Base-by-base conservation (phyloP, 2,329 filamentous ascomycete species). In the Pezicula neosporulosa region DNA sequence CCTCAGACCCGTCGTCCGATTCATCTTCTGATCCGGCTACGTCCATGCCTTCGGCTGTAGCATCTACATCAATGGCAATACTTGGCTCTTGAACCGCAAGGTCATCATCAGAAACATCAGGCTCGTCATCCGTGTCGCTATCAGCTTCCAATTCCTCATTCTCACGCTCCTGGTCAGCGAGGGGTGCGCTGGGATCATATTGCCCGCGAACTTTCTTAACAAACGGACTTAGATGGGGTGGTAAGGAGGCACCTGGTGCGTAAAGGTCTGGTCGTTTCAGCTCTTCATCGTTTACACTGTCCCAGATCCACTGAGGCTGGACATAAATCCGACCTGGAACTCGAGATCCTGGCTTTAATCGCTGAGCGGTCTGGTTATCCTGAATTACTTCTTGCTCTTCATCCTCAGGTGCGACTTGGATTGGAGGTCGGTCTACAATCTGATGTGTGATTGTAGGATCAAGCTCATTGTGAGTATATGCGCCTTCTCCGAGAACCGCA, bases 261-360 rank as follows among this genome's bases (percentile, higher is more conserved):
- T 99, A 99, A 35, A 92, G 72, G 66, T 97, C 90, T 30, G 92
- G 83, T 58, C 88, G 81, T 68, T 97, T 85, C 50, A 99, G 75
- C 70, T 93, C 90, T 56, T 90, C 90, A 43, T 94, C 89, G 68
- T 99, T 99, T 68, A 96, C 76, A 63, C 89, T 93, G 66, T 99
- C 94, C 94, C 94, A 99, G 4, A 99, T 85, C 93, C 95, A 99
- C 68, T 99, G 94, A 18, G 94, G 94, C 74, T 99, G 94, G 50
- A 99, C 75, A 62, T 99, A 99, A 57, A 85, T 90, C 59, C 94
- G 82, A 35, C 93, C 93, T n/a, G 93, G 91, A 55, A 97, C 87
- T 55, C 91, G 84, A 57, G 83, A 83, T 63, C 89, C 87, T 53
- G 70, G 70, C 24, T 68, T 75, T 50, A 84, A 72, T 67, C 78